Evolutionary conservation across 768 basidiomycete species (phyloP), one percentile per base, ranked within the genome.

Genomic region (Pleurotus tuoliensis): DNA sequence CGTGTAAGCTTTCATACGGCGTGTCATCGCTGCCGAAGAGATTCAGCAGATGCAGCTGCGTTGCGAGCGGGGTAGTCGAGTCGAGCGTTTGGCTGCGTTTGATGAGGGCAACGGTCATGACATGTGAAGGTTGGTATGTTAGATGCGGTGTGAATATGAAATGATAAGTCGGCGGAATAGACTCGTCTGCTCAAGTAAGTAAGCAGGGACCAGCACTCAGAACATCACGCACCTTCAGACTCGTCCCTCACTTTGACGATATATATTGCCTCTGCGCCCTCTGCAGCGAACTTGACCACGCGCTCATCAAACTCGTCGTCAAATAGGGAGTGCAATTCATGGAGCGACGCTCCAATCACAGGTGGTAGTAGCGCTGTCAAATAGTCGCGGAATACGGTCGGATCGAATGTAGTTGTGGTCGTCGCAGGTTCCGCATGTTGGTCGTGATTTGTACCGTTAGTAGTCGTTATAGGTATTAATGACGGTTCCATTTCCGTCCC

Each of bases 1-100:
- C 92, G 67, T 98, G 96, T 25, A 99, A 72, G 66, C 92, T 91
- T 71, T 98, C 96, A 66, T 98, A 99, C 0, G 96, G 94, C 1
- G 90, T 92, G 58, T 90, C 87, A 45, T 91, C 90, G 12, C 88
- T 87, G 20, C 88, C 90, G 62, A 92, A 98, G 13, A 98, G 80
- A 64, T 95, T 98, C 46, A 98, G 77, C 56, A 98, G 87, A 62
- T 97, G 94, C 9, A 98, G 79, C 67, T 99, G 96, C 1, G 81
- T 74, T 2, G 92, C 84, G 4, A 98, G 81, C 1, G 95, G 88
- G 5, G 79, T 75, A n/a, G 83, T 67, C 4, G 90, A 80, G 72
- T 97, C 94, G 43, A 99, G 80, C 3, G 83, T 85, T 1, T 88
- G 83, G 16, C 84, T 82, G 54, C 94, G 91, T 71, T 98, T 98